Percentiles rank a stretch among this genome's conserved stretches.
phyloP scores from a whole-genome alignment of 805 yeast genomes.

The Ogataea trehalophila region DNA sequence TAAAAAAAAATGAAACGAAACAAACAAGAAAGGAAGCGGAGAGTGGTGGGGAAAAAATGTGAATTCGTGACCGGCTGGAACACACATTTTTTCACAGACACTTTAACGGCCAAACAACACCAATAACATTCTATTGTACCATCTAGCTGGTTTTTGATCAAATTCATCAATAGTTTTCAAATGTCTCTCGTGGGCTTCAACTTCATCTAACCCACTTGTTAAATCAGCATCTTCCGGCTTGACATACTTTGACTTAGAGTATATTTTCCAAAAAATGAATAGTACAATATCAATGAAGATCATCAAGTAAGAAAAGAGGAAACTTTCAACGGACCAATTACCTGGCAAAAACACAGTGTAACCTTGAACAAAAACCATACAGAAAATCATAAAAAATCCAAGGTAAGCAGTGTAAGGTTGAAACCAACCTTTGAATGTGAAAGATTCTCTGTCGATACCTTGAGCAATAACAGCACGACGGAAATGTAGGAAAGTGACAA shows the following conservation, averaged over 20 bases:
- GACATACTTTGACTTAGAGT: constrained; percentile 43
- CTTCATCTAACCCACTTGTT: constrained; percentile 47
- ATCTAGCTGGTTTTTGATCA: constrained; percentile 4
- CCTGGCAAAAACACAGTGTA: constrained; percentile 68
- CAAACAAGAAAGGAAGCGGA: too few relatives aligned
- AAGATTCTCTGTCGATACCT: constrained; percentile 37
- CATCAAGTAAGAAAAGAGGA: constrained; percentile 70
- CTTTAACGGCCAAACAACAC: not conserved
- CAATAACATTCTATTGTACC: constrained; percentile 7
- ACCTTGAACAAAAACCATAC: constrained; percentile 60
- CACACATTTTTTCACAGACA: not conserved
- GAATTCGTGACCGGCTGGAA: not conserved
- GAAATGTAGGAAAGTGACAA: constrained; percentile 57
- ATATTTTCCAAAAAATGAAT: constrained; percentile 48
- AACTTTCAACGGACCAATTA: constrained; percentile 54
- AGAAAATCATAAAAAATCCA: constrained; percentile 40
- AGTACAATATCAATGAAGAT: constrained; percentile 50
- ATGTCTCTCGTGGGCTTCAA: constrained; percentile 51
- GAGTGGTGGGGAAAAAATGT: constrained; percentile 4
- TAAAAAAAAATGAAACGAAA: too few relatives aligned
- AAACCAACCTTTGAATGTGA: constrained; percentile 50
- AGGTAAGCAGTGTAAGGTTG: constrained; percentile 57
- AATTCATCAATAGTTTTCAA: constrained; percentile 7
- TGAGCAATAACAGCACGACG: constrained; percentile 55
- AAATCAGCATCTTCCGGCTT: constrained; percentile 49